Evolutionary conservation across 2,329 filamentous ascomycete genomes (phyloP).

Genomic region (Clonostachys sp.): DNA sequence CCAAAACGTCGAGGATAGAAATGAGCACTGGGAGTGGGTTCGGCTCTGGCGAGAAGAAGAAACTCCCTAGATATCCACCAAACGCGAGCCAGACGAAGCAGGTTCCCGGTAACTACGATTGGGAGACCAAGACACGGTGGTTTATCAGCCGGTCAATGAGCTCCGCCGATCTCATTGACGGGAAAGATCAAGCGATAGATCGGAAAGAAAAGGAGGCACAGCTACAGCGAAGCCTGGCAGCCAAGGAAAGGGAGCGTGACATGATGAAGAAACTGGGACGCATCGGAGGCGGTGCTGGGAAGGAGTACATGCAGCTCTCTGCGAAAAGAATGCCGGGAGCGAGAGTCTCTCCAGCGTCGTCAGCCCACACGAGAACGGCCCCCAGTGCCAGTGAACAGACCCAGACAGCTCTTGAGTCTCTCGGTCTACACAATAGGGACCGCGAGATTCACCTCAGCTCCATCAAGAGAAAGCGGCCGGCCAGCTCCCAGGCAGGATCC

Average conservation of each 20-base stretch:
- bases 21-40: slow-evolving; percentile 48
- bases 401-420: slow-evolving; percentile 34
- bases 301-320: slow-evolving; percentile 61
- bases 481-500: slow-evolving; percentile 31
- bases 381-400: slow-evolving; percentile 8
- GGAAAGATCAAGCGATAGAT: slow-evolving; percentile 53
- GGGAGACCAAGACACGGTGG: slow-evolving; percentile 51
- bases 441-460: slow-evolving; percentile 51
- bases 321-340: slow-evolving; percentile 8
- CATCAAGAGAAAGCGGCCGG: slow-evolving; percentile 56
- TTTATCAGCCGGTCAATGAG: slow-evolving; percentile 47
- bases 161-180: slow-evolving; percentile 61
- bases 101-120: slow-evolving; percentile 41
- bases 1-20: slow-evolving; percentile 63
- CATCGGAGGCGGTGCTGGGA: slow-evolving; percentile 61
- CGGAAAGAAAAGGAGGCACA: slow-evolving; percentile 61
- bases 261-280: slow-evolving; percentile 64
- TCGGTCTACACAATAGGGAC: slow-evolving; percentile 24
- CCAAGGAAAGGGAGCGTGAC: slow-evolving; percentile 67
- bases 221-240: slow-evolving; percentile 58
- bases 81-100: slow-evolving; percentile 6
- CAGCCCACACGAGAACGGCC: slow-evolving; percentile 2
- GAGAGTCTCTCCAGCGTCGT: not conserved
- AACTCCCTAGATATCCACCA: slow-evolving; percentile 2
- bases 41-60: slow-evolving; percentile 9